Evolutionary conservation across 768 basidiomycete genomes (phyloP).

Genomic region (Hypholoma sublateritium): DNA sequence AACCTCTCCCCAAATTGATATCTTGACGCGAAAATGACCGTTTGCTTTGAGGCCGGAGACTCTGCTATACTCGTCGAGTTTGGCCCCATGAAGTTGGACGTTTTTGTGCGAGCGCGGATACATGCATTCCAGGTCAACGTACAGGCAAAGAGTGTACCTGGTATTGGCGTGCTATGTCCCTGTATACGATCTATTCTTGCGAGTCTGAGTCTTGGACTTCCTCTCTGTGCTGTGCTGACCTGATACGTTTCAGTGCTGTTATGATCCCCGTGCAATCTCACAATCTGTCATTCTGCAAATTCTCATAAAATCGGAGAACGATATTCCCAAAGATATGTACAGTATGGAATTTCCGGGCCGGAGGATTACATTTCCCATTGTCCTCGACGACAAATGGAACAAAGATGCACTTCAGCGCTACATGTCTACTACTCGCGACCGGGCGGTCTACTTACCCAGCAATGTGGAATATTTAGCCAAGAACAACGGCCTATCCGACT

Average conservation of each 20-base stretch:
- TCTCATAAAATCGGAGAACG: slow-evolving; percentile 37
- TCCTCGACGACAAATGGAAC: slow-evolving; percentile 59
- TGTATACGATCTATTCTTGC: slow-evolving; percentile 65
- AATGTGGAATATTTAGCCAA: slow-evolving; percentile 66
- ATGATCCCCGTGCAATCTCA: slow-evolving; percentile 39
- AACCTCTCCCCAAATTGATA: not conserved
- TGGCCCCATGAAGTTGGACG: slow-evolving; percentile 52
- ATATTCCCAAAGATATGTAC: slow-evolving; percentile 38
- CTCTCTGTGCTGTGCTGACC: not conserved
- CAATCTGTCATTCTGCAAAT: slow-evolving; percentile 42
- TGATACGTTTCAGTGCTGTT: slow-evolving; percentile 42
- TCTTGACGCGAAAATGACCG: not conserved
- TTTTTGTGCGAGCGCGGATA: slow-evolving; percentile 53
- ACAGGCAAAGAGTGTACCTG: slow-evolving; percentile 26
- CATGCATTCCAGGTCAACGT: slow-evolving; percentile 53
- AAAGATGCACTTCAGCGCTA: slow-evolving; percentile 57
- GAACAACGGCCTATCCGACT: slow-evolving; percentile 55
- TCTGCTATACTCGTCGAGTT: slow-evolving; percentile 64
- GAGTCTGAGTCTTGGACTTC: slow-evolving; percentile 1
- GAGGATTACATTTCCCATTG: slow-evolving; percentile 59
- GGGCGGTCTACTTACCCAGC: slow-evolving; percentile 66
- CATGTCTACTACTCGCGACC: slow-evolving; percentile 51
- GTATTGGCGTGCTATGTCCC: slow-evolving; percentile 43
- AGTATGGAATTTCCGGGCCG: slow-evolving; percentile 50
- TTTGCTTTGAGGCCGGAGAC: slow-evolving; percentile 54